phyloP scores from a whole-genome alignment of 345 rosid species.

The Turritis glabra region DNA sequence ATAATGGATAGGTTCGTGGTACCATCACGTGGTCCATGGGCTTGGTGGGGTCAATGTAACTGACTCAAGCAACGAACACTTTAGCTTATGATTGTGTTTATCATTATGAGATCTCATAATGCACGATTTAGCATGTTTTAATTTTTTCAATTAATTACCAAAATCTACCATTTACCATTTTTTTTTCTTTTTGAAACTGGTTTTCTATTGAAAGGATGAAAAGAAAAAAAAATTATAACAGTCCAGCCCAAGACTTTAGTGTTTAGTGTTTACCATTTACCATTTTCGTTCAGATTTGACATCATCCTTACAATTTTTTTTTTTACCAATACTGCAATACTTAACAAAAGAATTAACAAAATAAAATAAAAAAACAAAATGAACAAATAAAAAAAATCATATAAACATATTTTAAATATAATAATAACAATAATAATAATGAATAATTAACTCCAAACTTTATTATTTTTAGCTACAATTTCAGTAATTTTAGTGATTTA shows the following conservation, averaged over 20 bases:
- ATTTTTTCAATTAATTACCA: background rate
- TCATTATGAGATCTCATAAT: background rate
- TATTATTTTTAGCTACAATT: background rate
- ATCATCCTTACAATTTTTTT: background rate
- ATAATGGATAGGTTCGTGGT: conserved; percentile 24
- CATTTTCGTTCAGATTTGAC: background rate
- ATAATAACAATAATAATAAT: too few relatives aligned
- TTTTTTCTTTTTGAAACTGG: too few relatives aligned
- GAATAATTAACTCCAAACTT: too few relatives aligned
- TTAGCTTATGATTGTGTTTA: background rate
- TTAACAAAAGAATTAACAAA: too few relatives aligned
- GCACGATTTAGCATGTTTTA: too few relatives aligned
- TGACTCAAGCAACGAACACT: conserved; percentile 34
- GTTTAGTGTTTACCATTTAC: background rate
- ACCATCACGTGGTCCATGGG: conserved; percentile 33
- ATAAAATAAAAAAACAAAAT: too few relatives aligned
- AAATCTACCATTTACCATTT: background rate
- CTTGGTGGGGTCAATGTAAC: conserved; percentile 32
- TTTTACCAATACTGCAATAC: background rate
- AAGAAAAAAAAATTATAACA: too few relatives aligned
- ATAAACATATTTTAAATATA: too few relatives aligned
- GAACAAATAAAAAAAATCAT: too few relatives aligned
- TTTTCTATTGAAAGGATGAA: too few relatives aligned
- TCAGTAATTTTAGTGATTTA: background rate
- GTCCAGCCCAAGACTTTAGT: too few relatives aligned